Base-by-base conservation (phyloP, 352 stramenopile genomes). In the Pythium oligandrum region DNA sequence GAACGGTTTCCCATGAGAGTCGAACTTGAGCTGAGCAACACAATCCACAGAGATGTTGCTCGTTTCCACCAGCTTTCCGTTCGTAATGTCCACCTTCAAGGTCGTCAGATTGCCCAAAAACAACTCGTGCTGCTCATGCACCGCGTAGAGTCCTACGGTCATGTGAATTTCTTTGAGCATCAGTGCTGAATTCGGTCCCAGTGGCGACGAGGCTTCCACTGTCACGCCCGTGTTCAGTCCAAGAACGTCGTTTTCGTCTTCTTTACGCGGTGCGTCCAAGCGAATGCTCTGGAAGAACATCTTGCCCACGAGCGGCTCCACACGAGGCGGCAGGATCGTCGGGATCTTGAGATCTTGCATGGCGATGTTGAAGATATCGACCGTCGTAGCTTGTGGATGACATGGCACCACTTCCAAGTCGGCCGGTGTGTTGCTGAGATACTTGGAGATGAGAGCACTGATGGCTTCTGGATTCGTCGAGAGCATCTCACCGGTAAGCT, bases 11-110 rank as follows among this genome's bases (percentile, higher is more conserved):
- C 81, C 81, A 7, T 64, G 48, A 34, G 70, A 64, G 17, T 46
- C 60, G 33, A 92, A 72, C 1, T 61, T 44, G 33, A 89, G 55
- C 30, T 75, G 44, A 1, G 81, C 83, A 40, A 67, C 56, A 46
- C 73, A 88, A 4, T 87, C 61, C 12, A 92, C 77, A 6, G 81
- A 86, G 56, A 92, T 75, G 46, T 92, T 92, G 60, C 73, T 83
- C 44, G 63, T 64, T 31, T 71, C 71, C 17, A 87, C 67, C 10
- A 92, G 55, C 9, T 61, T 61, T 32, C 78, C 81, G 35, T 81
- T 54, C 42, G 82, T 51, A 40, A 90, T 82, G 11, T 83, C 59
- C 7, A 87, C 78, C 12, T 71, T 66, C 12, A 67, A 52, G 5
- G 81, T 83, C 30, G 59, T 74, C 2, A 92, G 57, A 39, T 61